A percentile compares a stretch with the other conserved stretches of the same genome.
These are phyloP conservation scores for Colletotrichum caudatum DNA, from an alignment of 2,329 filamentous ascomycete genomes.

Conservation along the genomic window DNA sequence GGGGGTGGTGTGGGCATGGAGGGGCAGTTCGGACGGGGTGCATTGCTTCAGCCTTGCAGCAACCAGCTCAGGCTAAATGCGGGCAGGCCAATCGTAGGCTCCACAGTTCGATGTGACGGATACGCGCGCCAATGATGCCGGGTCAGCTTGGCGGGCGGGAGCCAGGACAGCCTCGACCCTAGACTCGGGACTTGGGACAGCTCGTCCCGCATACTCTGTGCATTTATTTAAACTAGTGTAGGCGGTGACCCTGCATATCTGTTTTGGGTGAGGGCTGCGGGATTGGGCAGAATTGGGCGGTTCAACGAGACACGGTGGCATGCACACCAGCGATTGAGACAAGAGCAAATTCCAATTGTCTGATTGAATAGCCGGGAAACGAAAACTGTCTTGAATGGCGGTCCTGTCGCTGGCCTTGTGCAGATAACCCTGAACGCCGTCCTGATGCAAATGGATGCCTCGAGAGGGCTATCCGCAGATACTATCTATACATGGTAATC, in stretches of 20 bases:
- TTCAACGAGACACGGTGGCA: constrained; percentile 3
- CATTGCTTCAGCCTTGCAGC: constrained; percentile 36
- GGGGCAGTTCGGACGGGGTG: constrained; percentile 37
- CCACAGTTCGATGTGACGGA: constrained; percentile 7
- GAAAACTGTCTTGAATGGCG: constrained; percentile 23
- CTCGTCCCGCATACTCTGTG: constrained; percentile 29
- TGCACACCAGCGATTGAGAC: background rate
- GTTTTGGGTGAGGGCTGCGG: background rate
- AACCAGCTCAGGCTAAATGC: constrained; percentile 40
- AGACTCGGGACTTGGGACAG: constrained; percentile 35
- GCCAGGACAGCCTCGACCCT: constrained; percentile 35
- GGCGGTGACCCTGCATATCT: constrained; percentile 15
- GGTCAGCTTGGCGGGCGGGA: constrained; percentile 32
- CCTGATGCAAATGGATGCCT: constrained; percentile 36
- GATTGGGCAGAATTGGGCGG: constrained; percentile 13
- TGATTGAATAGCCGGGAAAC: constrained; percentile 20
- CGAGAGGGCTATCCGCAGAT: constrained; percentile 23
- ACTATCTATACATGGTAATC: constrained; percentile 26
- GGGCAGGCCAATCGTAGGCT: constrained; percentile 27
- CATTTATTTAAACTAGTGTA: background rate
- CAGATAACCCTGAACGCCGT: constrained; percentile 30
- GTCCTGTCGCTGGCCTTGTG: constrained; percentile 36
- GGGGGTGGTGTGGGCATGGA: constrained; percentile 35
- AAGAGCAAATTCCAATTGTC: background rate
- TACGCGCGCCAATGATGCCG: constrained; percentile 38